phyloP scores from a whole-genome alignment of 148 eudicot species.

The Nepenthes mirabilis region DNA sequence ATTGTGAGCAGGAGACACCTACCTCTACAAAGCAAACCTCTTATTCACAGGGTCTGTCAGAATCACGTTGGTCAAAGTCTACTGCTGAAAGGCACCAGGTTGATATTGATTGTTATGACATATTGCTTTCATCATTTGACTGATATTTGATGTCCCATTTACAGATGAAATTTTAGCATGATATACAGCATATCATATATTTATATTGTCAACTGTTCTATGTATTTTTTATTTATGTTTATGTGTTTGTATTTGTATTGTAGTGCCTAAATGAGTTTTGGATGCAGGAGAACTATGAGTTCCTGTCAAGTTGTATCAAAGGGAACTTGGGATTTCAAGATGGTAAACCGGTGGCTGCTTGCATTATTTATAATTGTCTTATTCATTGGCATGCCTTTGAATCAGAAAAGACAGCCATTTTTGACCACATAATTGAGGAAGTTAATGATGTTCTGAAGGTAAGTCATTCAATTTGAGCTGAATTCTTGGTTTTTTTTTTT shows the following conservation, averaged over 20 bases:
- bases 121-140: not conserved
- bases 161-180: too few species aligned
- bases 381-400: conserved; percentile 94
- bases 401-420: conserved; percentile 90
- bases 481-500: not conserved
- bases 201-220: too few species aligned
- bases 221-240: not conserved
- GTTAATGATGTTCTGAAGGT: conserved; percentile 82
- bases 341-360: conserved; percentile 89
- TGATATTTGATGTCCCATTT: not conserved
- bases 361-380: conserved; percentile 88
- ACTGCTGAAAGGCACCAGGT: conserved; percentile 84
- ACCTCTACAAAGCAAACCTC: conserved; percentile 61
- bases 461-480: conserved; percentile 5
- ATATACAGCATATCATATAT: too few species aligned
- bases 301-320: conserved; percentile 76
- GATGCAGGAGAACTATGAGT: conserved; percentile 69
- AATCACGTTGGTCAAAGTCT: conserved; percentile 61
- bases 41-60: conserved; percentile 55
- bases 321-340: conserved; percentile 89
- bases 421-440: conserved; percentile 79
- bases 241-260: not conserved
- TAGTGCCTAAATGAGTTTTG: not conserved
- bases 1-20: conserved; percentile 66
- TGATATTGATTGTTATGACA: not conserved